These are phyloP conservation scores for Ilyonectria destructans DNA, from an alignment of 2,329 filamentous ascomycete genomes.

Conservation along the genomic window DNA sequence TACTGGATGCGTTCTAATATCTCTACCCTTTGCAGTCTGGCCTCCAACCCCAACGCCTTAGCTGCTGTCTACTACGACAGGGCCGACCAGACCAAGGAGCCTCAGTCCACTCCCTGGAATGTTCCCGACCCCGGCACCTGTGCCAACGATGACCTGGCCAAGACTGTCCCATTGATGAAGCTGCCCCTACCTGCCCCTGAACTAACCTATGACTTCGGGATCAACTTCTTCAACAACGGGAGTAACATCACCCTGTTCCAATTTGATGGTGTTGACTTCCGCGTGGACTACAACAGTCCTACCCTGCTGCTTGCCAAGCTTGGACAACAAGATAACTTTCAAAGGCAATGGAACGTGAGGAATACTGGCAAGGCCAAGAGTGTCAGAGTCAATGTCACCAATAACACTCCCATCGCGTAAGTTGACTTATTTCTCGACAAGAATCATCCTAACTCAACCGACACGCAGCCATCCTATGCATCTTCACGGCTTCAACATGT, in stretches of 20 bases:
- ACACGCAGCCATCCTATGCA: conserved; percentile 75
- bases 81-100: conserved; percentile 66
- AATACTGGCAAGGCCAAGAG: conserved; percentile 69
- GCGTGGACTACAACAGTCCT: conserved; percentile 74
- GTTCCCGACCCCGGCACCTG: conserved; percentile 68
- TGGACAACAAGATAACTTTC: conserved; percentile 67
- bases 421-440: conserved; percentile 41
- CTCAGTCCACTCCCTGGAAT: conserved; percentile 66
- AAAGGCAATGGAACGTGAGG: conserved; percentile 69
- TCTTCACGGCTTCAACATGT: conserved; percentile 81
- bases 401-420: conserved; percentile 65
- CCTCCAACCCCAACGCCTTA: conserved; percentile 67
- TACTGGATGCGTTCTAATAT: conserved; percentile 76
- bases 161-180: conserved; percentile 68
- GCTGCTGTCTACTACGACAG: conserved; percentile 78
- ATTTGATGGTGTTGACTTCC: conserved; percentile 66
- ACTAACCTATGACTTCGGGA: conserved; percentile 62
- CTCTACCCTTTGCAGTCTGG: conserved; percentile 61
- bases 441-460: not conserved
- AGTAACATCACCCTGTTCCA: conserved; percentile 69
- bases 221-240: conserved; percentile 65
- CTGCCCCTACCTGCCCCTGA: conserved; percentile 62
- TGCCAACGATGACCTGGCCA: conserved; percentile 69
- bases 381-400: conserved; percentile 72
- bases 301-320: conserved; percentile 68